Percentiles rank a stretch among this genome's conserved stretches.
These are phyloP conservation scores for Dactylonectria macrodidyma DNA, from an alignment of 2,329 filamentous ascomycete genomes.

Conservation along the genomic window DNA sequence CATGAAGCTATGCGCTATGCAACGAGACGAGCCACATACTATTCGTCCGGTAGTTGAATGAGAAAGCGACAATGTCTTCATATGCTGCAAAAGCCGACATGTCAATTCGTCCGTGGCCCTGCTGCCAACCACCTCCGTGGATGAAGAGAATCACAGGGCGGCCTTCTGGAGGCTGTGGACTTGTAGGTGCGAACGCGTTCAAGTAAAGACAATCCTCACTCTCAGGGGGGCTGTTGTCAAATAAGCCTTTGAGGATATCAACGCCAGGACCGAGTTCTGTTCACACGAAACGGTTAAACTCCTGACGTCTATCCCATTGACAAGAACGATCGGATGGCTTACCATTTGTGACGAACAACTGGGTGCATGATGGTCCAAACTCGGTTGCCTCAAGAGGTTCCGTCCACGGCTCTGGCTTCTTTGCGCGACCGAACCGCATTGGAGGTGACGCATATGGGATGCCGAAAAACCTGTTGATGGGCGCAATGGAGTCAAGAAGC, in stretches of 20 bases:
- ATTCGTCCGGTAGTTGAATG: constrained; percentile 48
- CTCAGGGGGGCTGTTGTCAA: constrained; percentile 37
- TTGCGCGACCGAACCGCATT: constrained; percentile 34
- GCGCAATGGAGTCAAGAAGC: constrained; percentile 33
- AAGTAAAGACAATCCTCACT: constrained; percentile 50
- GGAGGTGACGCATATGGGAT: constrained; percentile 41
- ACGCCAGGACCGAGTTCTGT: constrained; percentile 40
- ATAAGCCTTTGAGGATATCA: constrained; percentile 40
- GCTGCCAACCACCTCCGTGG: constrained; percentile 44
- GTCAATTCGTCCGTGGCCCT: constrained; percentile 42
- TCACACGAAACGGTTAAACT: background rate
- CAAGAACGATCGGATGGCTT: background rate
- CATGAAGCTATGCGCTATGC: background rate
- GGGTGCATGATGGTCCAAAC: constrained; percentile 39
- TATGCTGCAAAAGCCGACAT: constrained; percentile 46
- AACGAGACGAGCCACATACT: constrained; percentile 18
- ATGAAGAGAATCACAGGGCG: constrained; percentile 47
- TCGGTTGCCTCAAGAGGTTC: constrained; percentile 19
- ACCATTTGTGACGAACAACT: constrained; percentile 37
- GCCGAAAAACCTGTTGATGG: constrained; percentile 42
- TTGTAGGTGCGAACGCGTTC: constrained; percentile 46
- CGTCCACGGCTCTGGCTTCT: constrained; percentile 36
- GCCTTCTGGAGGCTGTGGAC: constrained; percentile 17
- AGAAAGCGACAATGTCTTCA: constrained; percentile 47
- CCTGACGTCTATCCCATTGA: background rate